phyloP scores from a whole-genome alignment of 805 yeast genomes.

The Komagataella kurtzmanii region DNA sequence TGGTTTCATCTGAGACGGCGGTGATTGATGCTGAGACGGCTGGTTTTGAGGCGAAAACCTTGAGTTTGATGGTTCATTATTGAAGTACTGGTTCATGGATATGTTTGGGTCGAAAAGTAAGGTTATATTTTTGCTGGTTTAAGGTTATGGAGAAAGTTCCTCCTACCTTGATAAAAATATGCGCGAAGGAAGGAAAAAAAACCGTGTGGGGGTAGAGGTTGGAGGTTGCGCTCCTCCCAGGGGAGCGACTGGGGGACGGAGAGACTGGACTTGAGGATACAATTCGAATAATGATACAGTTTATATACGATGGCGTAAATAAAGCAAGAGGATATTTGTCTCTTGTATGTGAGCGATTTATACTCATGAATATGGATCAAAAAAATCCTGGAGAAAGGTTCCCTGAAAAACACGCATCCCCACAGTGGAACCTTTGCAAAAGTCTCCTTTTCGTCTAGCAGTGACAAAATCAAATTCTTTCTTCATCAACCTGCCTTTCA shows the following conservation, averaged over 20 bases:
- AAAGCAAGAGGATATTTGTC: not conserved
- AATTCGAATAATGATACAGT: not conserved
- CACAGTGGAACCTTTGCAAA: constrained; percentile 30
- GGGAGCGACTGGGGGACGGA: too few relatives aligned
- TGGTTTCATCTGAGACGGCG: not conserved
- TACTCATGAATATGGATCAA: constrained; percentile 29
- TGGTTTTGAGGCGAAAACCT: not conserved
- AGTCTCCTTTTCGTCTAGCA: constrained; percentile 25
- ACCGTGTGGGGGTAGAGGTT: not conserved
- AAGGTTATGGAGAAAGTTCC: not conserved
- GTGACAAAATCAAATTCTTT: constrained; percentile 23
- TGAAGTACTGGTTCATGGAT: not conserved
- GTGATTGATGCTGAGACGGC: not conserved
- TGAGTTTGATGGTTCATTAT: not conserved
- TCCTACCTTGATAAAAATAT: not conserved
- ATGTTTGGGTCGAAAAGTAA: not conserved
- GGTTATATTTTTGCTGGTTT: not conserved
- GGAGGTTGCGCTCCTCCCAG: not conserved
- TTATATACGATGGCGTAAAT: not conserved
- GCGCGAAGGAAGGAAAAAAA: not conserved
- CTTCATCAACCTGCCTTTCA: constrained; percentile 19
- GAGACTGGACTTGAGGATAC: too few relatives aligned
- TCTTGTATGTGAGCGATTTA: not conserved
- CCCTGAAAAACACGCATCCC: constrained; percentile 54
- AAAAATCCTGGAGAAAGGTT: constrained; percentile 32